Evolutionary conservation across 75 land plant species (phyloP).

Genomic region (Isoetes taiwanensis): DNA sequence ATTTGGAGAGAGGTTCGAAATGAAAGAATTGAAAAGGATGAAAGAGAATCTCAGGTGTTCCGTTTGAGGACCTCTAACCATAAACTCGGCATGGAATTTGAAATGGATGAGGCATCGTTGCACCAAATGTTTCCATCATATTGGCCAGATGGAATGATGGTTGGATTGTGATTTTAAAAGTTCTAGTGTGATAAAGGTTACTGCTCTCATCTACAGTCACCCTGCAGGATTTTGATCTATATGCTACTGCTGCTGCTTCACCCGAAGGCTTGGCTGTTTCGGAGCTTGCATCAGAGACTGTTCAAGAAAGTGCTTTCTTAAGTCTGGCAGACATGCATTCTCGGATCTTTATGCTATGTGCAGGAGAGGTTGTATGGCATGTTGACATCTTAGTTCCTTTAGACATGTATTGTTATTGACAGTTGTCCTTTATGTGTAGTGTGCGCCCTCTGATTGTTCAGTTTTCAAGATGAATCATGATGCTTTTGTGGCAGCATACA

Average conservation of each 20-base stretch:
- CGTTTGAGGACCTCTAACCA: constrained; percentile 45
- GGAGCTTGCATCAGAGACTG: no score
- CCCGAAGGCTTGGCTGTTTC: no score
- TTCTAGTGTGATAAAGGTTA: no score
- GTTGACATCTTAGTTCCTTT: no score
- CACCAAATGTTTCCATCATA: constrained; percentile 13
- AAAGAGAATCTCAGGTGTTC: constrained; percentile 28
- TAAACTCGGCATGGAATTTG: constrained; percentile 36
- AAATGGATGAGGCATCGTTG: constrained; percentile 36
- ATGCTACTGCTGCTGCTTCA: no score
- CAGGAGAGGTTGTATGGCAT: no score
- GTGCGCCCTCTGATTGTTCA: background rate
- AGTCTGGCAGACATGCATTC: no score
- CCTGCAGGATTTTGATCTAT: no score
- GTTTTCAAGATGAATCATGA: background rate
- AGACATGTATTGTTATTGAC: constrained; percentile 4
- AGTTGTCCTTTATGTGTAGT: background rate
- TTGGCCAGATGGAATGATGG: constrained; percentile 28
- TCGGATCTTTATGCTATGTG: no score
- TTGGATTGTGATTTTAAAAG: constrained; percentile 17
- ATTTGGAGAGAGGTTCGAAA: constrained; percentile 52
- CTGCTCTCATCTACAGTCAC: no score
- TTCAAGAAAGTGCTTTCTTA: no score
- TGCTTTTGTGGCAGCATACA: constrained; percentile 43
- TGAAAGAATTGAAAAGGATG: constrained; percentile 19